Evolutionary conservation across 441 rosid species (phyloP).

Genomic region (Bruguiera hainesii): DNA sequence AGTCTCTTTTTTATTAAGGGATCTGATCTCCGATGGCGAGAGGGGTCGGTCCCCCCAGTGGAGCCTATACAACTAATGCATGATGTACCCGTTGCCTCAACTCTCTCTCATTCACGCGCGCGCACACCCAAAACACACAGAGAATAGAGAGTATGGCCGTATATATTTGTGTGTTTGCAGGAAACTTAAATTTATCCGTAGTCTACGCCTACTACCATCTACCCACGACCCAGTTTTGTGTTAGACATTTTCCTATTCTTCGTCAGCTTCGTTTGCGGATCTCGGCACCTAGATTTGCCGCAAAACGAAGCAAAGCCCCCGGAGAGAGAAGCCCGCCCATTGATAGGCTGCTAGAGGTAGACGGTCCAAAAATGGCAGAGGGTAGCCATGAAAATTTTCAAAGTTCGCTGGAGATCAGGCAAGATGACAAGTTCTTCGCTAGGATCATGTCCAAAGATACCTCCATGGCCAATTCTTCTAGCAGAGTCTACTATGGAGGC

Average conservation of each 20-base stretch:
- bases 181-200: slow-evolving; percentile 13
- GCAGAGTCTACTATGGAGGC: slow-evolving; percentile 61
- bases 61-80: too few relatives aligned
- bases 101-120: too few relatives aligned
- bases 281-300: slow-evolving; percentile 20
- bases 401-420: slow-evolving; percentile 32
- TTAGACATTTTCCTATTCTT: slow-evolving; percentile 7
- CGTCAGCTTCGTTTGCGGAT: slow-evolving; percentile 33
- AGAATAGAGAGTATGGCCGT: too few relatives aligned
- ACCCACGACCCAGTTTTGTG: background rate
- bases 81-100: too few relatives aligned
- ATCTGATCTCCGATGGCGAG: too few relatives aligned
- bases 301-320: background rate
- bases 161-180: background rate
- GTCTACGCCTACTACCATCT: background rate
- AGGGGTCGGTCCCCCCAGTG: too few relatives aligned
- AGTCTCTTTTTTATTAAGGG: too few relatives aligned
- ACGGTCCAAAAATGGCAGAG: slow-evolving; percentile 22
- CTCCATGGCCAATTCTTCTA: slow-evolving; percentile 50
- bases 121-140: too few relatives aligned
- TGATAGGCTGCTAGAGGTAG: background rate
- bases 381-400: background rate
- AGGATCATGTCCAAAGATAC: slow-evolving; percentile 60
- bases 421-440: slow-evolving; percentile 44
- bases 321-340: background rate